These are phyloP conservation scores for Leucocoprinus sp. DNA, from an alignment of 768 basidiomycete species.

Conservation along the genomic window DNA sequence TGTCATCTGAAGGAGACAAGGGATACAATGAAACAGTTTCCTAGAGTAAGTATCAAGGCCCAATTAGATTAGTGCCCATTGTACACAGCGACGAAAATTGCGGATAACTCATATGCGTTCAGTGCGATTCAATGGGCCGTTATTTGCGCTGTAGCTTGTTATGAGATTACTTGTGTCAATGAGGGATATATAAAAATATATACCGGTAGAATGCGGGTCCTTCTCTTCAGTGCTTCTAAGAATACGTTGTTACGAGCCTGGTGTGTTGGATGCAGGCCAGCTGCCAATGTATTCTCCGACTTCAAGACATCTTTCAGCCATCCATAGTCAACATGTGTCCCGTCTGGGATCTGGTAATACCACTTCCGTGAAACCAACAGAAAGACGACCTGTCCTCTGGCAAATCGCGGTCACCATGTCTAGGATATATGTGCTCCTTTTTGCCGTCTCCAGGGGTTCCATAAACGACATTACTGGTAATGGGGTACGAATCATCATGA, in stretches of 20 bases:
- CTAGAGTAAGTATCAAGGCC: too few relatives aligned
- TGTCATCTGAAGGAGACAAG: too few relatives aligned
- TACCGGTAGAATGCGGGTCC: neutral
- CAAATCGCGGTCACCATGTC: constrained; percentile 5
- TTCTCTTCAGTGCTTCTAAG: neutral
- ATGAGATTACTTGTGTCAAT: neutral
- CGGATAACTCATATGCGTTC: too few relatives aligned
- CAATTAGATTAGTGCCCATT: too few relatives aligned
- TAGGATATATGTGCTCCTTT: neutral
- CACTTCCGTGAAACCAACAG: constrained; percentile 3
- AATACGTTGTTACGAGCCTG: constrained; percentile 1
- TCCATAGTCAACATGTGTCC: constrained; percentile 1
- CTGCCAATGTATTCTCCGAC: neutral
- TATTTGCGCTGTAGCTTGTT: neutral
- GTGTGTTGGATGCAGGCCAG: constrained; percentile 4
- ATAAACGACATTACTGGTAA: neutral
- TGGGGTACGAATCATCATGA: constrained; percentile 1
- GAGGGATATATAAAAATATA: too few relatives aligned
- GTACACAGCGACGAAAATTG: too few relatives aligned
- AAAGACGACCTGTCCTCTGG: neutral
- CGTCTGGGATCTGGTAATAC: neutral
- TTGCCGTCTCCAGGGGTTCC: neutral
- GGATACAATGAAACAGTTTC: too few relatives aligned
- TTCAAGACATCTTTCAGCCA: neutral
- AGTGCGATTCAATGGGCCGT: neutral